Base-by-base conservation (phyloP, 176 grass and related monocot species). In the Oryza longistaminata region DNA sequence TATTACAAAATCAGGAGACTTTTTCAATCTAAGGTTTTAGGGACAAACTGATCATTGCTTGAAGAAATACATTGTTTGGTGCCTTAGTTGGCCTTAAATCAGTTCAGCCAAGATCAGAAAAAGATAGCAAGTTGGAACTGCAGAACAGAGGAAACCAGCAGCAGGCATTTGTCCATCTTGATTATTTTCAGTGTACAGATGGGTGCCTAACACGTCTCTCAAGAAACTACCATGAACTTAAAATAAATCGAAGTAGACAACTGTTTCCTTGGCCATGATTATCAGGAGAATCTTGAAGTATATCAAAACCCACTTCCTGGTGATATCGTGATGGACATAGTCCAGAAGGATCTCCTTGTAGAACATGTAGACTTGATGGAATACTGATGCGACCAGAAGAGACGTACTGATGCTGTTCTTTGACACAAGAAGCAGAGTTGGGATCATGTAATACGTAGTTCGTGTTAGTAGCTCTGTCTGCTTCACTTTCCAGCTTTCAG, bases 301-400 rank as follows among this genome's bases (percentile, higher is more conserved):
- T 22, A 98, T 90, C 45, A 98, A 84, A 33, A 85, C 87, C 92
- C 95, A 97, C 90, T 81, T 91, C 85, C 83, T 88, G 64, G 95
- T 95, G 21, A 97, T 86, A 12, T 95, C 90, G 26, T 95, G 90
- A 64, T 95, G 92, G 79, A 93, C 85, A 8, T 94, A 97, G 61
- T 97, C 95, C 39, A 97, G 87, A 50, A 97, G 55, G 29, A 97
- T 97, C 88, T 97, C 92, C 87, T 95, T 97, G 85, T 91, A 87
- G 75, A 97, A 97, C 79, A 92, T 94, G 75, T 97, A 95, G 22
- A 95, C 43, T 80, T 95, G 95, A 80, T 90, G 90, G 85, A 91
- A 97, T 34, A 92, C 88, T 50, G 88, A 88, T 35, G 89, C 42
- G 14, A 95, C 83, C 14, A 94, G 55, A 19, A 93, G 55, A 73